Conservation (phyloP, 2,329 filamentous ascomycete species). For the Proliferodiscus dingleyae region DNA sequence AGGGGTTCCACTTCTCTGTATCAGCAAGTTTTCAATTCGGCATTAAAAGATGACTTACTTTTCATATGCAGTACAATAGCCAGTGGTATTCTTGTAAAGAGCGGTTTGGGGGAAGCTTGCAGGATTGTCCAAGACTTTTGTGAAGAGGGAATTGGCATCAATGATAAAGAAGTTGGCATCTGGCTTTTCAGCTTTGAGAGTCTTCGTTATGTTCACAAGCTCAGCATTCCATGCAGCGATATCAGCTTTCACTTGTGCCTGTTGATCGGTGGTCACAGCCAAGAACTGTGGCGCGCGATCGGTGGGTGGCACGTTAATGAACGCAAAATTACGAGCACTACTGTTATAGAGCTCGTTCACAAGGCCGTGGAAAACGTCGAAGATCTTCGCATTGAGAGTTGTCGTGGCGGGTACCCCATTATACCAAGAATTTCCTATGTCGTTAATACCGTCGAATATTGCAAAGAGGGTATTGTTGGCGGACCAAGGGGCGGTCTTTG, state of each 20-base stretch:
- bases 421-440: slow-evolving; percentile 46
- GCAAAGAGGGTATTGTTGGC: slow-evolving; percentile 39
- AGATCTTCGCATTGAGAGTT: slow-evolving; percentile 36
- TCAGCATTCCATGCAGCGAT: slow-evolving; percentile 47
- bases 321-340: slow-evolving; percentile 53
- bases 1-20: slow-evolving; percentile 39
- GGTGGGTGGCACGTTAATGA: slow-evolving; percentile 55
- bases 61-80: slow-evolving; percentile 49
- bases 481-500: slow-evolving; percentile 31
- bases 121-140: slow-evolving; percentile 48
- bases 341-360: slow-evolving; percentile 44
- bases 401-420: slow-evolving; percentile 28
- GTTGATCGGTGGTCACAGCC: slow-evolving; percentile 33
- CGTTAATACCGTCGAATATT: slow-evolving; percentile 53
- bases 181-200: slow-evolving; percentile 30
- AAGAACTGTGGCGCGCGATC: slow-evolving; percentile 47
- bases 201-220: slow-evolving; percentile 38
- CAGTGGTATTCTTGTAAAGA: slow-evolving; percentile 49
- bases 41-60: slow-evolving; percentile 39
- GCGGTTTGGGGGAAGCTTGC: slow-evolving; percentile 44
- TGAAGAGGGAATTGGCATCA: slow-evolving; percentile 48
- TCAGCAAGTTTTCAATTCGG: slow-evolving; percentile 2
- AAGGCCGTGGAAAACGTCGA: slow-evolving; percentile 39
- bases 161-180: slow-evolving; percentile 48
- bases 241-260: slow-evolving; percentile 37